Base-by-base conservation (phyloP, 371 early-diverging fungal genomes). In the Mortierella sp. region DNA sequence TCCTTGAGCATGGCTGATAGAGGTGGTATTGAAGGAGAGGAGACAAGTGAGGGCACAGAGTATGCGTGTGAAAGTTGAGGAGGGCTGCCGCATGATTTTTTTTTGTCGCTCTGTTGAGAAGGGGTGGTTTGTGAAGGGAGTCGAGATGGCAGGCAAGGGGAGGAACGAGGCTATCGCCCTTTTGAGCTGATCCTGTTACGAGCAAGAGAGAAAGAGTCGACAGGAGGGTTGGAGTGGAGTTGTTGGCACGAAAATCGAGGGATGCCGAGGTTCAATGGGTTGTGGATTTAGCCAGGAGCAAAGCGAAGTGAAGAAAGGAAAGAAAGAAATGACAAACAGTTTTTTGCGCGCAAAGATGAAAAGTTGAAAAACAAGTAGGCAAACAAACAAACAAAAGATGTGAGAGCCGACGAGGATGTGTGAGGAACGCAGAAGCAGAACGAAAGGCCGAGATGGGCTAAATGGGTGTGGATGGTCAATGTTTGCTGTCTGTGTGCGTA, bases 21-120 rank as follows among this genome's bases (percentile, higher is more conserved):
- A 10, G 44, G 9, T 34, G 24, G n/a, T 26, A 28, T 3, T 28
- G 31, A 64, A 24, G 34, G 34, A n/a, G 31, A 74, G 50, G 31
- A 67, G 28, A 50, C 37, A 24, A 51, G 40, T 31, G 28, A 75
- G 48, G 46, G 31, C 21, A 53, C 26, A 26, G 31, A 24, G 13
- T 59, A 40, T 50, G 69, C 44, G 64, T 24, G 57, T 54, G 69
- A 34, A 34, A 61, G 61, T 4, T 19, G 61, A 59, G 0, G 69
- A 67, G 50, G 37, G 50, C n/a, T 46, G 55, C 16, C 46, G 76
- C 75, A 76, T 78, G 74, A 73, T 73, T 28, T 34, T 46, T n/a
- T 9, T 50, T 59, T 21, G 14, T n/a, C 16, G 26, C 19, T 31
- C 9, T 50, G 40, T n/a, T 34, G 71, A 59, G 48, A 48, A 54